Evolutionary conservation across 2,329 filamentous ascomycete species (phyloP), one percentile per base, ranked within the genome.

Genomic region (Macrophomina phaseolina): DNA sequence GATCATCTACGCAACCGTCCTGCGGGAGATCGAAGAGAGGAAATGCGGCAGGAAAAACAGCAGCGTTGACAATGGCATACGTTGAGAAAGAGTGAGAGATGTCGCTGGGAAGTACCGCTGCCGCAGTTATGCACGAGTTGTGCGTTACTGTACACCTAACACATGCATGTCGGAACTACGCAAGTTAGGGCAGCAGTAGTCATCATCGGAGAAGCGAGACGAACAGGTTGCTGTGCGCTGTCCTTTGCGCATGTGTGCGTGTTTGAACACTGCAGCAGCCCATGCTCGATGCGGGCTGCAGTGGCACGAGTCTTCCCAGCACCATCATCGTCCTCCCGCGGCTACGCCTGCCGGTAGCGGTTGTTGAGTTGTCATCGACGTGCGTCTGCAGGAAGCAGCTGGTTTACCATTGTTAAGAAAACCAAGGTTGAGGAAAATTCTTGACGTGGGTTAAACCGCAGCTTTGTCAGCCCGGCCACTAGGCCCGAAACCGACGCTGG

Each of bases 201-300:
- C 4, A 28, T 6, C 23, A 4, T 18, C 11, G 6, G 51, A 16
- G 51, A 36, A 56, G 18, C 11, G n/a, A 34, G 18, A 46, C 16
- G 55, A 60, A 60, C 38, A 60, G 40, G 55, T 60, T 38, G 12
- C 45, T 38, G 28, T 58, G 48, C 48, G 48, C 32, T 32, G 55
- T 46, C 38, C 18, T 42, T 45, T 45, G 51, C 51, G 51, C 23
- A 23, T 23, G 1, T 23, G 23, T 23, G 23, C 23, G 23, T 23
- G 23, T 23, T 23, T 38, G 36, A 38, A 12, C 36, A 38, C 36
- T 38, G 36, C 36, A 55, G 51, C 32, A 34, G 32, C 28, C 23
- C 23, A 23, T 23, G 23, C 23, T 23, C 23, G 23, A 23, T 23
- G 23, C 23, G 23, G 3, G 23, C 23, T 23, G 23, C 3, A 23